Evolutionary conservation across 75 land plant species (phyloP), one percentile per base, ranked within the genome.

Genomic region (Picea glauca): DNA sequence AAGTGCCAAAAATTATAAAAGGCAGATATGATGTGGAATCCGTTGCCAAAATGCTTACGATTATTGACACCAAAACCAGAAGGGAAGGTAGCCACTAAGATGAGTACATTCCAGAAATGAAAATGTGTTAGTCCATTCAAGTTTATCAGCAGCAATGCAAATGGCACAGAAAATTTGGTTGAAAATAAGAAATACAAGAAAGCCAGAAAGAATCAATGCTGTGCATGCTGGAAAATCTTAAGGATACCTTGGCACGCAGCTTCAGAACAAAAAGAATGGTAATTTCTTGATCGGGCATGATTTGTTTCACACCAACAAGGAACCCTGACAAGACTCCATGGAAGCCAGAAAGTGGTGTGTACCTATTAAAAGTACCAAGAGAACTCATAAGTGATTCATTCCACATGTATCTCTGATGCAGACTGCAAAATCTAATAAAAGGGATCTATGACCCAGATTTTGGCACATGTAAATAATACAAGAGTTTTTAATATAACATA

Each of bases 11-110:
- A 61, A 98, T 79, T 64, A 95, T 54, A 58, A 89, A 89, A 80
- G 99, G 98, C 46, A 93, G 89, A 74, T 82, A 87, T 35, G 85
- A 43, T 57, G 87, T 79, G n/a, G 93, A 84, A 58, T 88, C 94
- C 5, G 43, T 40, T 11, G 81, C 80, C 61, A 93, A 83, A 76
- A 93, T 79, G 80, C 95, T 82, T 58, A 78, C 58, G 32, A 85
- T 80, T 46, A 90, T 82, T 21, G 91, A 80, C 12, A 88, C 18
- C 79, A 87, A 70, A 62, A 91, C 87, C 77, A 88, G 60, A 58
- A 98, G 81, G 43, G 91, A 90, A 59, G 99, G 96, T n/a, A 95
- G 67, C 99, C 98, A 98, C 96, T 98, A 90, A 77, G 38, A 56
- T 70, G 43, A 61, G 60, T 54, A 60, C 63, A 57, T 46, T 35